Base-by-base conservation (phyloP, 495 filamentous ascomycete species). In the Neurospora intermedia region DNA sequence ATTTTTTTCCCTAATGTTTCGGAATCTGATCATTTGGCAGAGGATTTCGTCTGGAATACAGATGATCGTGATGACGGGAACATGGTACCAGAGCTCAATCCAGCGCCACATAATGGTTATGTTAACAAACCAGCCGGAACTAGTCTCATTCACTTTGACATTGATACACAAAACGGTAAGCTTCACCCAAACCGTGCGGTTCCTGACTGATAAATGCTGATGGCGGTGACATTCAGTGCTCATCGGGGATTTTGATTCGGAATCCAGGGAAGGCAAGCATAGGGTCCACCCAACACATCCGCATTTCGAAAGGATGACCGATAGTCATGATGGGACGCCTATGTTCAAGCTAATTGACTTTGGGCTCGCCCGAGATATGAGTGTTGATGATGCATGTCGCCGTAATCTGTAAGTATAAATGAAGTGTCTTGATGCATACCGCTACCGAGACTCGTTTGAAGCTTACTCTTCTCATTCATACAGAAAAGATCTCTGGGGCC, bases 101-200 rank as follows among this genome's bases (percentile, higher is more conserved):
- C 39, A 23, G 15, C 11, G 48, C 6, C 27, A 9, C 11, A 43
- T 15, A 15, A 15, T 43, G 41, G 42, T 18, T 43, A 6, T 3
- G 43, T 43, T 43, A 4, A 9, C 13, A 41, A 15, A 31, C 13
- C 8, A 38, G 43, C 46, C 15, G 35, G 35, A 69, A 72, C 11
- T n/a, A 11, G 20, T 27, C 9, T 54, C 6, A 6, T 42, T 23
- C 73, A 74, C 54, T 74, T 74, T 23, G 70, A 74, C 46, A 74
- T 74, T 20, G 73, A 74, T 42, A 48, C 73, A 18, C 23, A 48
- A 1, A 74, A 74, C 54, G 27, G 54, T 62, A 35, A 7, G 54
- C 54, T 31, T 16, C 27, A 62, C 27, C 5, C 4, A 35, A 62
- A 13, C 4, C 13, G 18, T 62, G 23, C 15, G 27, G 27, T 62